Conservation (phyloP, 345 rosid species). For the Populus euphratica region DNA sequence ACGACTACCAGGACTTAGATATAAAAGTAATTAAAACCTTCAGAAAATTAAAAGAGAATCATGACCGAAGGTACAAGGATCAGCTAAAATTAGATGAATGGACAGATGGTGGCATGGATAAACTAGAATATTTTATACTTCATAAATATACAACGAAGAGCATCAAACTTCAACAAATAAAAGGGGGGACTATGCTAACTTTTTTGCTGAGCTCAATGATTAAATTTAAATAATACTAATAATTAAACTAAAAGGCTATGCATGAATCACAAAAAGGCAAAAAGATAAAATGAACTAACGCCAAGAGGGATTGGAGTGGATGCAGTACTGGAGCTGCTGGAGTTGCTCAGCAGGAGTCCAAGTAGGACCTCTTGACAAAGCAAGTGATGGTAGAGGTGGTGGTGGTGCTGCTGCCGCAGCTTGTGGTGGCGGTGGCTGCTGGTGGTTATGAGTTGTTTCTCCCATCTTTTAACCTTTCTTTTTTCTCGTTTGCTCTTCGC, state of each 20-base stretch:
- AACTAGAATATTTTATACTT: background rate
- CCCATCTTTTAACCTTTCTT: conserved; percentile 14
- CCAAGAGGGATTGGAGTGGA: conserved; percentile 98
- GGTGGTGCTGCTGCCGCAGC: conserved; percentile 24
- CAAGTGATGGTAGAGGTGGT: conserved; percentile 47
- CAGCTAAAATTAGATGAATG: background rate
- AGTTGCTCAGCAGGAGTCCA: conserved; percentile 92
- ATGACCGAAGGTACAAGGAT: conserved; percentile 2
- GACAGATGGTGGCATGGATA: conserved; percentile 9
- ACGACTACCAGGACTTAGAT: background rate
- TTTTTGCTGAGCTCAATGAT: conserved; percentile 18
- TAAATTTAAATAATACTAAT: background rate
- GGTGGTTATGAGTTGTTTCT: conserved; percentile 19
- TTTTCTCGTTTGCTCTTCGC: background rate
- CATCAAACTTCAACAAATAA: background rate
- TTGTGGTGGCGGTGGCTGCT: conserved; percentile 41
- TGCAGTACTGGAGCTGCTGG: conserved; percentile 86
- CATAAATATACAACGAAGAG: background rate
- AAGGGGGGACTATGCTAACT: background rate
- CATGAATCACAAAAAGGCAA: background rate
- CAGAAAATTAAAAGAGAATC: conserved; percentile 21
- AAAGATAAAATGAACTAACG: conserved; percentile 45
- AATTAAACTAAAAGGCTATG: background rate
- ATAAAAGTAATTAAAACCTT: background rate
- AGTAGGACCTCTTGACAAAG: conserved; percentile 45